phyloP scores from a whole-genome alignment of 1,284 basidiomycete species.

The Meira miltonrushii region DNA sequence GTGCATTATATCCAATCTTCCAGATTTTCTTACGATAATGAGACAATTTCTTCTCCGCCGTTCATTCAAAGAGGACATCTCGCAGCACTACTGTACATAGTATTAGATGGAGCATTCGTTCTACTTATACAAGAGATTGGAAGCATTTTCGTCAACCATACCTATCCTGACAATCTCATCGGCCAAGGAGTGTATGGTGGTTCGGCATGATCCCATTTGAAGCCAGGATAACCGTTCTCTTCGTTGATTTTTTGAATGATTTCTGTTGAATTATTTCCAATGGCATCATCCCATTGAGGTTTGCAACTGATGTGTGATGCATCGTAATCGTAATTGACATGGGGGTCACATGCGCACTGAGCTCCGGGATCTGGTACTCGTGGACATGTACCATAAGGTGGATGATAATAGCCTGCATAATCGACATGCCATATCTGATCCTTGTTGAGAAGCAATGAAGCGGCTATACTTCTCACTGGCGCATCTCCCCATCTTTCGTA shows the following conservation, averaged over 20 bases:
- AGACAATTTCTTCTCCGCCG: too few relatives aligned
- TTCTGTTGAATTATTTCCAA: constrained; percentile 8
- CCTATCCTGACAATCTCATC: too few relatives aligned
- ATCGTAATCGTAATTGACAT: constrained; percentile 6
- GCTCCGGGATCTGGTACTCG: not conserved
- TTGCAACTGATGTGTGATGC: not conserved
- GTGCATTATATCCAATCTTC: too few relatives aligned
- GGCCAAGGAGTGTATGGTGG: too few relatives aligned
- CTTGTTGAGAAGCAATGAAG: constrained; percentile 5
- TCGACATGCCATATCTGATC: constrained; percentile 9
- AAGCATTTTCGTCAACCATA: too few relatives aligned
- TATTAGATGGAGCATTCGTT: too few relatives aligned
- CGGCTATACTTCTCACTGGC: constrained; percentile 12
- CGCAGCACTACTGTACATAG: too few relatives aligned
- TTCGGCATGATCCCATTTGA: not conserved
- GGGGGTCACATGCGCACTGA: constrained; percentile 12
- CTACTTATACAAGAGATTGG: too few relatives aligned
- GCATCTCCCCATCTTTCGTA: constrained; percentile 17
- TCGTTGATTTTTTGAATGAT: constrained; percentile 10
- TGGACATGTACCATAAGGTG: constrained; percentile 11
- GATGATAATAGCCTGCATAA: constrained; percentile 8
- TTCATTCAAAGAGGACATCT: too few relatives aligned
- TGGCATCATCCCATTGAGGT: constrained; percentile 2
- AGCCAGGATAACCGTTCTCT: not conserved
- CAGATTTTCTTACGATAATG: too few relatives aligned